Evolutionary conservation across 2,329 filamentous ascomycete species (phyloP).

Genomic region (Trichoderma koningii): DNA sequence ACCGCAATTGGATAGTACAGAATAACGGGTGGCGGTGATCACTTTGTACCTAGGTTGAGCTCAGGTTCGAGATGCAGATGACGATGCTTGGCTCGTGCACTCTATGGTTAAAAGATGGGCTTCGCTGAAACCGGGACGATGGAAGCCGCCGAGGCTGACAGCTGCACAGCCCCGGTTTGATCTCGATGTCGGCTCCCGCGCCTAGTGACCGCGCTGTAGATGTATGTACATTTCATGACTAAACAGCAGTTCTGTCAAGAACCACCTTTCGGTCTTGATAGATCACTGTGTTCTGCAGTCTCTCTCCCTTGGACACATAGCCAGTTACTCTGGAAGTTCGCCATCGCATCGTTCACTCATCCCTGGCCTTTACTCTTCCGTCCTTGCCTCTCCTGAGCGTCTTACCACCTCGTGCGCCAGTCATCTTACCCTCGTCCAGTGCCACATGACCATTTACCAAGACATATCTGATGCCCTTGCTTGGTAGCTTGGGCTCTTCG

Average conservation of each 20-base stretch:
- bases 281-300: too few species aligned
- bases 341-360: neutral
- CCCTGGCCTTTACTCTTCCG: slow-evolving; percentile 27
- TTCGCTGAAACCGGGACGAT: slow-evolving; percentile 10
- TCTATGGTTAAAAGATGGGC: neutral
- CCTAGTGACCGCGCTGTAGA: neutral
- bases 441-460: slow-evolving; percentile 33
- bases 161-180: neutral
- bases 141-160: slow-evolving; percentile 8
- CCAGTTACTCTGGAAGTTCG: neutral
- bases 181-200: neutral
- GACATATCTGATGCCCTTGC: slow-evolving; percentile 32
- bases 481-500: slow-evolving; percentile 31
- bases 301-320: neutral
- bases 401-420: slow-evolving; percentile 30
- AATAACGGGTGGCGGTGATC: neutral
- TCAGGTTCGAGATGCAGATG: neutral
- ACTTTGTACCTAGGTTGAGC: neutral
- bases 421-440: slow-evolving; percentile 31
- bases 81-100: neutral
- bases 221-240: too few species aligned
- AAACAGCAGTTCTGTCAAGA: too few species aligned
- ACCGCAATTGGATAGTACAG: too few species aligned
- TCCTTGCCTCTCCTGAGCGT: slow-evolving; percentile 30
- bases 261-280: too few species aligned